Conservation (phyloP, 202 grass and related monocot genomes). For the Bolboschoenoplectus hybrid region DNA sequence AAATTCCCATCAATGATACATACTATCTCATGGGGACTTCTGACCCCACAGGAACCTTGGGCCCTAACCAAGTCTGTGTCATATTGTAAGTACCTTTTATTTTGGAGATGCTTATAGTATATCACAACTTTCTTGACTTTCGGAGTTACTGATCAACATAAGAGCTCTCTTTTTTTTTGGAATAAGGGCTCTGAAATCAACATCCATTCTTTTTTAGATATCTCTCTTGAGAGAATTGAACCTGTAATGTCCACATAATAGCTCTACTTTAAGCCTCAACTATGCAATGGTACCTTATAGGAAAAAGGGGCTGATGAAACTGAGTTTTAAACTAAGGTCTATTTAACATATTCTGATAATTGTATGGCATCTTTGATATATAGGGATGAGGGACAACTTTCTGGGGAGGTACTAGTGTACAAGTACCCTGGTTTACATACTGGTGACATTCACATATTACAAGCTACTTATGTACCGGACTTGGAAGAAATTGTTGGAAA, state of each 20-base stretch:
- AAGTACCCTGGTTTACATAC: slow-evolving; percentile 77
- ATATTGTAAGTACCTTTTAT: slow-evolving; percentile 62
- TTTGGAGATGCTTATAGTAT: background rate
- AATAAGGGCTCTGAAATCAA: too few relatives aligned
- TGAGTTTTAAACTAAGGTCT: background rate
- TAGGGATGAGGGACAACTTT: slow-evolving; percentile 71
- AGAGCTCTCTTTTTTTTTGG: background rate
- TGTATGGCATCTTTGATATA: background rate
- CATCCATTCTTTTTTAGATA: background rate
- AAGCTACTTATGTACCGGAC: slow-evolving; percentile 48
- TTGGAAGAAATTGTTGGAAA: slow-evolving; percentile 56
- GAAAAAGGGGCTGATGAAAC: background rate
- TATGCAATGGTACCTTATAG: background rate
- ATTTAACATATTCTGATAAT: slow-evolving; percentile 6
- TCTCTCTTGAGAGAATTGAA: background rate
- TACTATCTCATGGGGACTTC: slow-evolving; percentile 78
- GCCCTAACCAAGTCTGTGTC: slow-evolving; percentile 68
- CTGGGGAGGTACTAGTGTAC: slow-evolving; percentile 72
- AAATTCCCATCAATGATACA: slow-evolving; percentile 58
- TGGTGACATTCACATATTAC: slow-evolving; percentile 69
- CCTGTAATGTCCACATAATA: background rate
- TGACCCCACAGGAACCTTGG: slow-evolving; percentile 59
- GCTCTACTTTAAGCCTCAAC: background rate
- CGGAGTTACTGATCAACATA: background rate
- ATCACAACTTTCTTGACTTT: background rate